Evolutionary conservation across 768 basidiomycete species (phyloP), one percentile per base, ranked within the genome.

Genomic region (Termitomyces sp.): DNA sequence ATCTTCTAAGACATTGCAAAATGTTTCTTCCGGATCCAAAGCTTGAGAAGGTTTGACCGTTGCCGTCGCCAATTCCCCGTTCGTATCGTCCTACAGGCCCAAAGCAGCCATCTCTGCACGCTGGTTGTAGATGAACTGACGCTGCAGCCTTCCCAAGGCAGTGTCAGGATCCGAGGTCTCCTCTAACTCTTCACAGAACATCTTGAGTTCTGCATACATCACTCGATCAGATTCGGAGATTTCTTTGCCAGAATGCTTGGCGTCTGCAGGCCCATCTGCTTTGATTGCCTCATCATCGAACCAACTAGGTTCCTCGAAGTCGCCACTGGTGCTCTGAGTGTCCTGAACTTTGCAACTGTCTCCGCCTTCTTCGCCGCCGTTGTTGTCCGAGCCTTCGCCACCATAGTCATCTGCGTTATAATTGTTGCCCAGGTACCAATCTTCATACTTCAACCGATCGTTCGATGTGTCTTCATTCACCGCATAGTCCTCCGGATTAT

Each of bases 91-190:
- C 29, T 13, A 51, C 3, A 52, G 26, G 12, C 50, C 31, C 31
- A 50, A 2, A 28, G 37, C 51, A 20, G 37, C 51, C 51, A 52
- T 57, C 5, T 52, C 41, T 37, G 41, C 41, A 42, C 15, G 39
- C 28, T 36, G 33, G 2, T 57, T 34, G 13, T 57, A n/a, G 13
- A 52, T 57, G 33, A 57, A 45, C 13, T 5, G 41, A 34, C 31
- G 49, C 28, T 57, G 56, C 8, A 26, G 24, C 50, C 49, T 52
- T 34, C 42, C 56, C 56, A 57, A 15, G 9, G 49, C 31, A 18
- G 53, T 51, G 24, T 54, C 51, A 26, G 18, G 3, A 42, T 45
- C 13, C n/a, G 60, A 41, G 8, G 60, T 57, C 31, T 55, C 53
- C 36, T 54, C 52, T 41, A 58, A 26, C 24, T 57, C 53, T 15